Base-by-base conservation (phyloP, 768 basidiomycete genomes). In the Tricholoma bakamatsutake region DNA sequence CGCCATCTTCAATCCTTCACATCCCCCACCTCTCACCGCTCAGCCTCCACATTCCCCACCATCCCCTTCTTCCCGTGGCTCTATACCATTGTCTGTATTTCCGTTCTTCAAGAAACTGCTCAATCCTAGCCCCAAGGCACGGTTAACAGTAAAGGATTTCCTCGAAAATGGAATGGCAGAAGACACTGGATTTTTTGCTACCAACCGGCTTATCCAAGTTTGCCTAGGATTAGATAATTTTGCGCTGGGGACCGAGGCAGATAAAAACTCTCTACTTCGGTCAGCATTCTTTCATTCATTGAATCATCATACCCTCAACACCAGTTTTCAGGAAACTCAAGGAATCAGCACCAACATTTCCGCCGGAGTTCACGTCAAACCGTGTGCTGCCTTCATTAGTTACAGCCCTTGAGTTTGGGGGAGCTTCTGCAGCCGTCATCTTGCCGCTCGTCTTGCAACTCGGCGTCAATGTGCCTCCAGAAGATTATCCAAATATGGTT, bases 381-480 rank as follows among this genome's bases (percentile, higher is more conserved):
- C 86, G 88, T 35, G 83, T 99, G n/a, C 78, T 99, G 1, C 97
- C 97, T 2, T 87, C 91, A 0, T 77, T 99, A 2, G 70, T 89
- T 2, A 81, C 83, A 2, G 85, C 90, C 6, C 76, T 93, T 27
- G 86, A 93, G 66, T 87, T 79, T 60, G 90, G 90, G 27, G 87
- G 91, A 40, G 77, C 87, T 34, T 81, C 88, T 17, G 90, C 91
- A 4, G 79, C 85, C 0, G 72, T 80, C 1, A 88, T 97, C 54
- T 74, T 98, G 10, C 93, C 96, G 1, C 76, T 98, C 2, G 85
- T 95, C 9, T 72, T 98, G 30, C 84, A 86, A 53, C 81, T 97
- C 37, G 89, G 93, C 3, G 82, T 80, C 62, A 81, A 82, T 60
- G 77, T 90, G 0, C 71, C 88, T 0, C 78, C 84, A 1, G 80